Evolutionary conservation across 2,329 filamentous ascomycete species (phyloP), one percentile per base, ranked within the genome.

Genomic region (Emergomyces orientalis): DNA sequence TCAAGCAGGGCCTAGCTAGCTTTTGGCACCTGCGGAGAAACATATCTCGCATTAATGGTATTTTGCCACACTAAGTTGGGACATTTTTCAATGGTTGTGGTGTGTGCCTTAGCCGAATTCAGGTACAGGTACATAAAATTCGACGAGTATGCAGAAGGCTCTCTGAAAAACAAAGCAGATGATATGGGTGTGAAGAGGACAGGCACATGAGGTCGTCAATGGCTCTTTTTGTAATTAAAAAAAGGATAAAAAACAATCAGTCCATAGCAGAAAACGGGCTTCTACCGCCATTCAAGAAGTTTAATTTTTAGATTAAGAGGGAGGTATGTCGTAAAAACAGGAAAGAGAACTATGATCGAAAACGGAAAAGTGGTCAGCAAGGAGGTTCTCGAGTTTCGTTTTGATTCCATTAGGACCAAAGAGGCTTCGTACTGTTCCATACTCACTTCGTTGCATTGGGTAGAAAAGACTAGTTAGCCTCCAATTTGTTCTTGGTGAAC

Each of bases 401-500:
- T 30, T 54, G 17, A n/a, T 54, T 32, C 19, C 17, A 32, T 54
- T n/a, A n/a, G 30, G 22, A 8, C 30, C 11, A 32, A 54, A 54
- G 2, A 1, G 30, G 27, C 14, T 19, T 17, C 34, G 27, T 2
- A 19, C 13, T 54, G n/a, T 11, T 32, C 25, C 19, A 5, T 19
- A 30, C 57, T 59, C 41, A 59, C 57, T 47, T 59, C 41, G 57
- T 59, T 22, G 56, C 34, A 34, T 59, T 22, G 6, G n/a, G 32
- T 32, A 25, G 11, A n/a, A 41, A 27, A 22, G n/a, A 6, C 55
- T 1, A 11, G 14, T 69, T 63, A 75, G 22, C 92, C 93, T 65
- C 94, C 94, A 65, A 97, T 94, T 79, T 99, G 94, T 76, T 99
- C 94, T 76, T 97, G 94, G 75, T 97, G 93, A 32, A 99, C 94